These are phyloP conservation scores for Pythium scleroteichum DNA, from an alignment of 352 stramenopile species.

Conservation along the genomic window DNA sequence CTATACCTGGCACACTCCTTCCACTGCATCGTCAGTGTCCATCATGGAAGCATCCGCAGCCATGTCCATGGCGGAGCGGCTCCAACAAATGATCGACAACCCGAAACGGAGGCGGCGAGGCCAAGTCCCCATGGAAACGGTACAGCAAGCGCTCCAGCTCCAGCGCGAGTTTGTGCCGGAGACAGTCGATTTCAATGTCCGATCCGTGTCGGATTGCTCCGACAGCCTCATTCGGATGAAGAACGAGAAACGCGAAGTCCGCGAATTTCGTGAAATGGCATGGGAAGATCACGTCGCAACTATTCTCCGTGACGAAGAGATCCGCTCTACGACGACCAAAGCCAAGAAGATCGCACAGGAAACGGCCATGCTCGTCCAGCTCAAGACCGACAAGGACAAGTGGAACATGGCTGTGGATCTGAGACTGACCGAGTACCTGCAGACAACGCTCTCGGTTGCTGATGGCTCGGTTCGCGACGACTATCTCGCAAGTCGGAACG, in stretches of 20 bases:
- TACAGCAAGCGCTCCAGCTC: conserved; percentile 41
- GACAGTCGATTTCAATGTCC: conserved; percentile 39
- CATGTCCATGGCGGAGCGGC: conserved; percentile 40
- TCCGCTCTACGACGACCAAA: conserved; percentile 21
- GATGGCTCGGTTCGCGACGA: conserved; percentile 18
- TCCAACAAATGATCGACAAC: conserved; percentile 43
- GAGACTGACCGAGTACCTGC: conserved; percentile 43
- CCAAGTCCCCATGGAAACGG: conserved; percentile 44
- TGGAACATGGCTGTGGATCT: conserved; percentile 75
- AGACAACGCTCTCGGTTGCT: conserved; percentile 32
- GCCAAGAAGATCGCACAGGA: conserved; percentile 55
- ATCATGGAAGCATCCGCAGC: neutral
- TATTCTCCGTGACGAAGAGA: conserved; percentile 29
- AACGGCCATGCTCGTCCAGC: conserved; percentile 49
- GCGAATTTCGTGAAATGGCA: conserved; percentile 59
- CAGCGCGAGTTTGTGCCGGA: conserved; percentile 47
- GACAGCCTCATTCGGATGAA: conserved; percentile 47
- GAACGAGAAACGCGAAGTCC: conserved; percentile 48
- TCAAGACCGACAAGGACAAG: conserved; percentile 59
- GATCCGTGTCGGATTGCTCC: conserved; percentile 48
- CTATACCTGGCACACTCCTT: neutral
- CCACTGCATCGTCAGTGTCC: neutral
- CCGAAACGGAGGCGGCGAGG: conserved; percentile 48
- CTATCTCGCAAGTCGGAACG: conserved; percentile 47
- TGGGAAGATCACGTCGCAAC: conserved; percentile 62